Evolutionary conservation across 75 land plant species (phyloP).

Genomic region (Sequoiadendron giganteum): DNA sequence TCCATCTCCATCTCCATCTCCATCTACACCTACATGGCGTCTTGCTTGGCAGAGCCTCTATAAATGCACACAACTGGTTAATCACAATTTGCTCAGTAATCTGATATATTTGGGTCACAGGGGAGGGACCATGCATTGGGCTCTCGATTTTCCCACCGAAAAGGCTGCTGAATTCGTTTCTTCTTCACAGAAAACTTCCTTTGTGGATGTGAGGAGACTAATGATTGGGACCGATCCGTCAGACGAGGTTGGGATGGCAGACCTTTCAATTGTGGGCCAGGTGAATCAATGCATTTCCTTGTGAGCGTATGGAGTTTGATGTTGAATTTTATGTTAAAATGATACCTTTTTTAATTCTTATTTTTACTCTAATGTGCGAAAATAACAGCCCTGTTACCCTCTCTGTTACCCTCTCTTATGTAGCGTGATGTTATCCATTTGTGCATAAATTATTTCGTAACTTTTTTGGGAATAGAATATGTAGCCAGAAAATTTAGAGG

Average conservation of each 20-base stretch:
- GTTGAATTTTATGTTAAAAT: too few relatives aligned
- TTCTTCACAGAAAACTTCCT: conserved; percentile 10
- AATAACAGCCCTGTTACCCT: too few relatives aligned
- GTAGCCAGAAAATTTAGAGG: too few relatives aligned
- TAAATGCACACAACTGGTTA: conserved; percentile 20
- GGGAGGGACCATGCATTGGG: conserved; percentile 56
- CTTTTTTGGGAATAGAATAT: too few relatives aligned
- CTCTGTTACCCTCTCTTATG: too few relatives aligned
- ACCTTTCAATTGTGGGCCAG: conserved; percentile 91
- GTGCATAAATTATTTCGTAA: too few relatives aligned
- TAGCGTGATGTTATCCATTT: too few relatives aligned
- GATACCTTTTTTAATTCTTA: too few relatives aligned
- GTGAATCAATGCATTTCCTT: conserved; percentile 27
- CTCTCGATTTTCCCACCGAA: conserved; percentile 44
- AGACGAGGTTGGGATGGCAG: conserved; percentile 55
- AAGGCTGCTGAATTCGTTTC: conserved; percentile 7
- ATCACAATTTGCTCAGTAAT: conserved; percentile 19
- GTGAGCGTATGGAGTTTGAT: too few relatives aligned
- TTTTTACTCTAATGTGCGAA: too few relatives aligned
- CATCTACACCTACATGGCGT: conserved; percentile 53
- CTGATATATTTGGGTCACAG: conserved; percentile 72
- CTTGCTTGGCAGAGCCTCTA: conserved; percentile 66
- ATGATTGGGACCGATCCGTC: conserved; percentile 84
- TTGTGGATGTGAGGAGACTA: conserved; percentile 83
- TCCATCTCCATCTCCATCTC: not conserved